Evolutionary conservation across 352 stramenopile species (phyloP).

Genomic region (Phytophthora melonis): DNA sequence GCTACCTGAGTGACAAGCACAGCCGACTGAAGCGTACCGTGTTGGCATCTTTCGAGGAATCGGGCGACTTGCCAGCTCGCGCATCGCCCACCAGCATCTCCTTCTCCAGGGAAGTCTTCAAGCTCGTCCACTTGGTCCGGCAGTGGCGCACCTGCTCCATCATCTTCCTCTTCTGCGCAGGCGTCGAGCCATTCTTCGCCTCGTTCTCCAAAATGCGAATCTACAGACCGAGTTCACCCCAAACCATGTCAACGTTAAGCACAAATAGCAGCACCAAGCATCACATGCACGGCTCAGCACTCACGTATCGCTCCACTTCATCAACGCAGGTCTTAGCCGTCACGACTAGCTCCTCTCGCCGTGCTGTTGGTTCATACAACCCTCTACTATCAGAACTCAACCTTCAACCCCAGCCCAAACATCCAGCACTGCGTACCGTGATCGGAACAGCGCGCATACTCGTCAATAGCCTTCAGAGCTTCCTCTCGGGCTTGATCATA

Average conservation of each 20-base stretch:
- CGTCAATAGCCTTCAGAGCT: slow-evolving; percentile 59
- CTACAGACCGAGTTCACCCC: slow-evolving; percentile 28
- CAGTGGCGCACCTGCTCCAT: slow-evolving; percentile 59
- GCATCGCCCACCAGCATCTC: slow-evolving; percentile 61
- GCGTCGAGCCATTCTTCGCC: slow-evolving; percentile 42
- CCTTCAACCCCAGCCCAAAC: neutral
- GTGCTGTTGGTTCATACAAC: neutral
- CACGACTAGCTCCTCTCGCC: slow-evolving; percentile 61
- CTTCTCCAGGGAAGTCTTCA: slow-evolving; percentile 71
- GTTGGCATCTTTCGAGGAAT: slow-evolving; percentile 34
- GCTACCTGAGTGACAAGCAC: neutral
- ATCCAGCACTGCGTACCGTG: slow-evolving; percentile 22
- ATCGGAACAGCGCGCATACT: slow-evolving; percentile 43
- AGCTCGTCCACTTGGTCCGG: slow-evolving; percentile 50
- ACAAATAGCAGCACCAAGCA: too few species aligned
- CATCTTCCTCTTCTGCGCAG: slow-evolving; percentile 51
- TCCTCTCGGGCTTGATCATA: slow-evolving; percentile 57
- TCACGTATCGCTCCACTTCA: slow-evolving; percentile 83
- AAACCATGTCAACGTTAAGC: slow-evolving; percentile 12
- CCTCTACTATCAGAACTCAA: neutral
- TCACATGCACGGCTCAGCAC: neutral
- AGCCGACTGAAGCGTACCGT: slow-evolving; percentile 17
- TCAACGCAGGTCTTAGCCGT: slow-evolving; percentile 57
- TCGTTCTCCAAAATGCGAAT: slow-evolving; percentile 76
- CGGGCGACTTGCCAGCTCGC: slow-evolving; percentile 30